phyloP scores from a whole-genome alignment of 2,329 filamentous ascomycete species.

The Claviceps purpurea region DNA sequence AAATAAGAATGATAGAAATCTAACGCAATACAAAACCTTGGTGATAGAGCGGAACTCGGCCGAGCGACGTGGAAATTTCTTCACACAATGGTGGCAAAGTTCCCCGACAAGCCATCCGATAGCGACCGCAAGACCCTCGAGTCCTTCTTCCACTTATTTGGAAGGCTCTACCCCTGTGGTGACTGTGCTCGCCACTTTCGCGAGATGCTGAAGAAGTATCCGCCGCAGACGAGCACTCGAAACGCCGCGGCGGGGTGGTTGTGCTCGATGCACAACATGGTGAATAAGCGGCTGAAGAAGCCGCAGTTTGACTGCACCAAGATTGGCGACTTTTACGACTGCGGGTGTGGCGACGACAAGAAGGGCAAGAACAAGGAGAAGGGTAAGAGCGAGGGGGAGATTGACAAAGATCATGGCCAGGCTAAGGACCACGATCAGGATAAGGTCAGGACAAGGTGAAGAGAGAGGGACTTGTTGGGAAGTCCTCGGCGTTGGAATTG shows the following conservation, averaged over 20 bases:
- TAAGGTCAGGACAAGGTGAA: constrained; percentile 7
- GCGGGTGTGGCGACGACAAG: constrained; percentile 53
- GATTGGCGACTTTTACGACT: constrained; percentile 60
- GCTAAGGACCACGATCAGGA: not conserved
- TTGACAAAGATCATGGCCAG: too few relatives aligned
- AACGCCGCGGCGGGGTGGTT: constrained; percentile 54
- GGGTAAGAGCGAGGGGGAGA: constrained; percentile 9
- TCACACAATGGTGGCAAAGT: constrained; percentile 58
- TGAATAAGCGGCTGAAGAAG: constrained; percentile 52
- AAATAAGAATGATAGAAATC: not conserved
- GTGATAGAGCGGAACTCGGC: constrained; percentile 46
- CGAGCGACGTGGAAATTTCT: constrained; percentile 57
- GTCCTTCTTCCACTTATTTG: constrained; percentile 53
- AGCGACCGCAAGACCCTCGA: constrained; percentile 51
- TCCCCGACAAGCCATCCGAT: constrained; percentile 49
- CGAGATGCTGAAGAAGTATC: constrained; percentile 45
- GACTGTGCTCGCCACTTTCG: constrained; percentile 58
- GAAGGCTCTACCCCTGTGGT: constrained; percentile 56
- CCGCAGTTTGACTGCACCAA: constrained; percentile 50
- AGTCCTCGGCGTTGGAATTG: too few relatives aligned
- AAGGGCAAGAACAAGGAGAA: constrained; percentile 23
- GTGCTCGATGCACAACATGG: constrained; percentile 54
- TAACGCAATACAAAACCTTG: not conserved
- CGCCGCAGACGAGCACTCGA: constrained; percentile 50
- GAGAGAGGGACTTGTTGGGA: not conserved